Percentiles rank a stretch among this genome's conserved stretches.
Evolutionary conservation across 164 flowering plant genomes (phyloP).

Genomic region (Akebia trifoliata): DNA sequence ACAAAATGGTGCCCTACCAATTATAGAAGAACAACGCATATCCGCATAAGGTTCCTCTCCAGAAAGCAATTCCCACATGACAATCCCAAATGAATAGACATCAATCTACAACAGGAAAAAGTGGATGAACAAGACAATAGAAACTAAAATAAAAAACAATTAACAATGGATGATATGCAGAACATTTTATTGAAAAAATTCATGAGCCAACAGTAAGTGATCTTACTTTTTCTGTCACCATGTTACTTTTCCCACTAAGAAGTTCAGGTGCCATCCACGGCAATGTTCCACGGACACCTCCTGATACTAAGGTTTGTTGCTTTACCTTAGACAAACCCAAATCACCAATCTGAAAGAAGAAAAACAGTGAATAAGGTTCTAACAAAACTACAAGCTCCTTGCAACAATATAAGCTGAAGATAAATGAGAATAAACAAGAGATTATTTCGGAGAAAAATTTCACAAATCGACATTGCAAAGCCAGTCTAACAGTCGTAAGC

Average conservation of each 20-base stretch:
- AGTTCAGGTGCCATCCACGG: slow-evolving; percentile 99
- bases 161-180: neutral
- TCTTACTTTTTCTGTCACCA: slow-evolving; percentile 90
- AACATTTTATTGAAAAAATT: neutral
- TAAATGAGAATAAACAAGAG: neutral
- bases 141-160: neutral
- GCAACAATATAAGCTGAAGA: neutral
- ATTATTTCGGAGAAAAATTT: too few relatives aligned
- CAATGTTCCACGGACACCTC: slow-evolving; percentile 96
- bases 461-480: too few relatives aligned
- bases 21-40: slow-evolving; percentile 89
- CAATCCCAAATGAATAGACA: slow-evolving; percentile 91
- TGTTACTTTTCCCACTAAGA: slow-evolving; percentile 83
- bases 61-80: slow-evolving; percentile 97
- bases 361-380: neutral
- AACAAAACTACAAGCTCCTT: neutral
- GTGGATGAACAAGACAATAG: neutral
- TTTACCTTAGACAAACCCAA: slow-evolving; percentile 91
- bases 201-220: neutral
- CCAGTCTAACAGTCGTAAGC: neutral
- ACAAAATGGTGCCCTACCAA: slow-evolving; percentile 44
- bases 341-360: slow-evolving; percentile 73
- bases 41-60: slow-evolving; percentile 95
- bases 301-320: slow-evolving; percentile 89
- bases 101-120: slow-evolving; percentile 57